Evolutionary conservation across 768 basidiomycete species (phyloP).

Genomic region (Pulveroboletus frians): DNA sequence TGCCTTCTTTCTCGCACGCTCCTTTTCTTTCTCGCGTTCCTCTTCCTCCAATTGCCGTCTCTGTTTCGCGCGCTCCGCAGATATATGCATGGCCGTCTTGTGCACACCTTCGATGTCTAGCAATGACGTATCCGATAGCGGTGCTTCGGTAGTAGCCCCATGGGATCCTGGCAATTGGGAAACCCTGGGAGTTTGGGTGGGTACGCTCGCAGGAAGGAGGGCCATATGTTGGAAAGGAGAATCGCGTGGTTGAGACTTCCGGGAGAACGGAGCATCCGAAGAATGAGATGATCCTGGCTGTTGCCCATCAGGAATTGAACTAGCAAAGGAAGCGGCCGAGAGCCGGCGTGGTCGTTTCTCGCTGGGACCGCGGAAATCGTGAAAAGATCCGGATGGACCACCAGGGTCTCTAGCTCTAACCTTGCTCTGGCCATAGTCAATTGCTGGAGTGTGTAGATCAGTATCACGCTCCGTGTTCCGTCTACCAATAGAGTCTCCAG

Average conservation of each 20-base stretch:
- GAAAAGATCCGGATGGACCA: constrained; percentile 8
- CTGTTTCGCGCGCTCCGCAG: constrained; percentile 78
- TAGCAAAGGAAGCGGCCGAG: constrained; percentile 19
- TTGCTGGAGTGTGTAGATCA: constrained; percentile 4
- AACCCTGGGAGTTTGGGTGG: constrained; percentile 12
- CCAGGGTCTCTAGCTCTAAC: constrained; percentile 15
- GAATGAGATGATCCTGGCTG: constrained; percentile 18
- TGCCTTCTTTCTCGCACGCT: constrained; percentile 77
- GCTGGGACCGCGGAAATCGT: constrained; percentile 14
- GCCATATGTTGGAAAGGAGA: constrained; percentile 35
- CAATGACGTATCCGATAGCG: constrained; percentile 19
- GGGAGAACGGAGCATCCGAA: constrained; percentile 17
- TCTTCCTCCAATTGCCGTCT: constrained; percentile 80
- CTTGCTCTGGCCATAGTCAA: constrained; percentile 19
- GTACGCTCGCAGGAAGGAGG: constrained; percentile 15
- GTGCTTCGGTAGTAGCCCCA: constrained; percentile 35
- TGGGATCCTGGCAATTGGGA: constrained; percentile 46
- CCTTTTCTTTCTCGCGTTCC: constrained; percentile 72
- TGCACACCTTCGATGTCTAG: constrained; percentile 60
- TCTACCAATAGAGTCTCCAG: constrained; percentile 15
- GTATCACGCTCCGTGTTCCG: constrained; percentile 18
- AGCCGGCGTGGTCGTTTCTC: constrained; percentile 22
- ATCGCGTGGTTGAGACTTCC: constrained; percentile 42
- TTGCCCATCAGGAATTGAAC: constrained; percentile 19
- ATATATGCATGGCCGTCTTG: constrained; percentile 76